Percentiles rank a stretch among this genome's conserved stretches.
Conservation (phyloP, 176 grass and related monocot genomes). For the Phoenix dactylifera region DNA sequence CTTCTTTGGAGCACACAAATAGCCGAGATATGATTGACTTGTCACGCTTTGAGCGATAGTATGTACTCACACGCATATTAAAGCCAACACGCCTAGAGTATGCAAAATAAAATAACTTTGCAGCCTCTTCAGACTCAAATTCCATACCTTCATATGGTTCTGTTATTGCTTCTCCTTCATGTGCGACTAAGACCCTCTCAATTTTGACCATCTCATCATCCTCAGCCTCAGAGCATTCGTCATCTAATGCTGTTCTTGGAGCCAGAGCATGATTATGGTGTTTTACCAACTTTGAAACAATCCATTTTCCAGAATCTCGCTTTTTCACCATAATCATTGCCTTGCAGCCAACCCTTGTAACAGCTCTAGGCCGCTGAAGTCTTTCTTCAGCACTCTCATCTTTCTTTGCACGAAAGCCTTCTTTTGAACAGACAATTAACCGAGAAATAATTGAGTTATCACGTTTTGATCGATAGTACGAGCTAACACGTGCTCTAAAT, state of each 20-base stretch:
- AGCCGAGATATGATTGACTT: conserved; percentile 25
- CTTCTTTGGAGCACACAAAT: conserved; percentile 25
- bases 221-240: conserved; percentile 8
- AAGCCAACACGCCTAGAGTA: conserved; percentile 13
- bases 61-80: conserved; percentile 27
- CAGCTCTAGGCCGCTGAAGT: no score
- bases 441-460: no score
- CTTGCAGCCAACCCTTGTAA: no score
- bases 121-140: conserved; percentile 23
- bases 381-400: no score
- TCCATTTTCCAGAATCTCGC: no score
- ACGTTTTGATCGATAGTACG: no score
- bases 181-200: neutral
- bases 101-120: conserved; percentile 19
- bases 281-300: no score
- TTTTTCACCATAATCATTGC: no score
- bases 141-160: conserved; percentile 25
- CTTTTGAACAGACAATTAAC: no score
- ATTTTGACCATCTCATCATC: conserved; percentile 12
- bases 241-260: conserved; percentile 5
- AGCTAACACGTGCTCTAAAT: no score
- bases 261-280: no score
- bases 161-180: neutral
- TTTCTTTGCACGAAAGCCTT: no score
- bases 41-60: conserved; percentile 22